A percentile compares a stretch with the other conserved stretches of the same genome.
Conservation (phyloP, 1,139 yeast species). For the Hemisphaericaspora subhashii region DNA sequence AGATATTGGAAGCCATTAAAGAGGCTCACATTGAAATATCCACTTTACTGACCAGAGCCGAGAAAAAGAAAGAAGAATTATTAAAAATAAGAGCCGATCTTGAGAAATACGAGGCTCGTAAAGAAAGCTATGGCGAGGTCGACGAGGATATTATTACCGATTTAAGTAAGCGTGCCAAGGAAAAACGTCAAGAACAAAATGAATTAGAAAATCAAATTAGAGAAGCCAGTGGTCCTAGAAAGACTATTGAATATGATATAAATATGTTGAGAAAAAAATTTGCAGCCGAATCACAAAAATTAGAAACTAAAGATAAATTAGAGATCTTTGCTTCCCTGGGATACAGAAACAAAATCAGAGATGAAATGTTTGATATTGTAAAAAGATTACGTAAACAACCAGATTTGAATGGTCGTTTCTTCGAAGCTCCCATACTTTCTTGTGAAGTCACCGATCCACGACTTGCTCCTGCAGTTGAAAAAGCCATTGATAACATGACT, state of each 20-base stretch:
- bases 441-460: conserved; percentile 51
- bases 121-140: conserved; percentile 15
- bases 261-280: conserved; percentile 19
- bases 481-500: conserved; percentile 54
- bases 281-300: conserved; percentile 19
- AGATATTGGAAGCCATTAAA: conserved; percentile 6
- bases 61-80: conserved; percentile 25
- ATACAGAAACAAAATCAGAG: conserved; percentile 26
- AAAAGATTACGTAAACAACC: conserved; percentile 26
- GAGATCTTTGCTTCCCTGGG: conserved; percentile 35
- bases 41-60: conserved; percentile 17
- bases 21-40: conserved; percentile 10
- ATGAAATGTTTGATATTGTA: conserved; percentile 34
- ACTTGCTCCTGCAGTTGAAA: conserved; percentile 58
- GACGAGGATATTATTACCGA: conserved; percentile 20
- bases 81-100: conserved; percentile 18
- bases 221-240: conserved; percentile 18
- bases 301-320: conserved; percentile 54
- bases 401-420: conserved; percentile 43
- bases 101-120: conserved; percentile 16
- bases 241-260: conserved; percentile 22
- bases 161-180: conserved; percentile 15
- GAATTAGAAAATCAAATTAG: conserved; percentile 16
- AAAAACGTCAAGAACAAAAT: conserved; percentile 15
- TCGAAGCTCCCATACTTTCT: conserved; percentile 77